Evolutionary conservation across 441 rosid species (phyloP), one percentile per base, ranked within the genome.

Genomic region (Arabidopsis lyrata): DNA sequence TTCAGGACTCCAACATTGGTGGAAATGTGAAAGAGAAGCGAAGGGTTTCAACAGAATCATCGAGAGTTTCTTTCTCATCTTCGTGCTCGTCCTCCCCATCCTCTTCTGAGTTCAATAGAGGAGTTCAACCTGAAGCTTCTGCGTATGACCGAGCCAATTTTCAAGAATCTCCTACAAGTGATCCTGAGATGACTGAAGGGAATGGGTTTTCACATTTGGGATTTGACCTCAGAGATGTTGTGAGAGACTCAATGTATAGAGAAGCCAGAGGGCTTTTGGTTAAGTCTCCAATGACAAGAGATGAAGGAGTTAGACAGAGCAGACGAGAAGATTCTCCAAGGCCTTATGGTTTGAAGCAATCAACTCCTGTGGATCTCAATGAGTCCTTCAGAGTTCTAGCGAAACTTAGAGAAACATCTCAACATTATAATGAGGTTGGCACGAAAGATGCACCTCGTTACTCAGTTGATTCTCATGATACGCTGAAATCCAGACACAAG

Each of bases 21-120:
- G 79, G 61, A 48, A 68, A 61, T 68, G 69, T 69, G 72, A 84
- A 52, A 24, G 97, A 92, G 78, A 88, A 86, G 75, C 90, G 83
- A 41, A 83, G 92, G 79, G 38, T 74, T 68, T 86, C 95, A 14
- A 85, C 84, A 0, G 97, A 95, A 83, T 87, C 92, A 36, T 86
- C 93, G 15, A 83, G 94, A 76, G 83, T 86, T 63, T 95, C 99
- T 54, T 85, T 89, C 76, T 89, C 99, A n/a, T 92, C 99, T 0
- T 85, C 99, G n/a, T 90, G 96, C 65, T 89, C 99, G 47, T 90
- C 99, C 57, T 87, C 97, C 13, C 57, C 80, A n/a, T 92, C 91
- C 31, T 95, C 96, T 27, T 34, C 83, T 69, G 97, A 92, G 39
- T 72, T 75, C 67, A 78, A 80, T 76, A 81, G 69, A 83, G 74